Evolutionary conservation across 148 eudicot species (phyloP).

Genomic region (Fagopyrum homotropicum): DNA sequence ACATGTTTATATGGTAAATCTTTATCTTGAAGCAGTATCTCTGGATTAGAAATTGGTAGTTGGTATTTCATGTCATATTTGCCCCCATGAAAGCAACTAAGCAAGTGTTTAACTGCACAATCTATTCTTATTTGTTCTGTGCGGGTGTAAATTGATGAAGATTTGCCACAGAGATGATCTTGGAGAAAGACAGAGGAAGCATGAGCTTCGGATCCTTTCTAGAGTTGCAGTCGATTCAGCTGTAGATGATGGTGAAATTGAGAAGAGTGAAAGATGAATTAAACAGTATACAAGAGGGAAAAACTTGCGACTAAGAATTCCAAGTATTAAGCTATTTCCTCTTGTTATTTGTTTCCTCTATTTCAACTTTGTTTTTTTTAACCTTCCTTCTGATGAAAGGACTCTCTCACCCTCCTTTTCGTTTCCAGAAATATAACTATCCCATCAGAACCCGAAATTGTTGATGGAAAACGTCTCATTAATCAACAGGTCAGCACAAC

Average conservation of each 20-base stretch:
- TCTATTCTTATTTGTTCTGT: background rate
- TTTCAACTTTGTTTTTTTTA: background rate
- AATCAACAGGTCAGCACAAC: constrained; percentile 36
- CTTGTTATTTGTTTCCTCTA: background rate
- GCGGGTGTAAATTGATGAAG: constrained; percentile 80
- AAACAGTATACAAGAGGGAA: constrained; percentile 22
- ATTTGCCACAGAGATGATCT: constrained; percentile 80
- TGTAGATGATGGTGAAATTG: constrained; percentile 19
- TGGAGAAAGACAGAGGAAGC: constrained; percentile 83
- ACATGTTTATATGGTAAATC: background rate
- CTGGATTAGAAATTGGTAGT: background rate
- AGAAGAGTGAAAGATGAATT: constrained; percentile 44
- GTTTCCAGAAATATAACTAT: constrained; percentile 33
- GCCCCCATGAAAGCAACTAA: background rate
- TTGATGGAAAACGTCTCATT: constrained; percentile 72
- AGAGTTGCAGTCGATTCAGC: constrained; percentile 49
- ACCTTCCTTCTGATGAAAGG: background rate
- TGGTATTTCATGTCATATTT: background rate
- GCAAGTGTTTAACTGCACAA: background rate
- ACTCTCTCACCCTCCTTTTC: background rate
- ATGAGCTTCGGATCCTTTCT: constrained; percentile 62
- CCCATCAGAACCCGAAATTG: constrained; percentile 33
- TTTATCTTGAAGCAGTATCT: background rate
- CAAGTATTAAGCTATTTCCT: constrained; percentile 26
- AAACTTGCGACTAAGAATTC: constrained; percentile 45